Percentiles rank a stretch among this genome's conserved stretches.
Evolutionary conservation across 169 alveolate genomes (phyloP).

Genomic region (Plasmodium gaboni): DNA sequence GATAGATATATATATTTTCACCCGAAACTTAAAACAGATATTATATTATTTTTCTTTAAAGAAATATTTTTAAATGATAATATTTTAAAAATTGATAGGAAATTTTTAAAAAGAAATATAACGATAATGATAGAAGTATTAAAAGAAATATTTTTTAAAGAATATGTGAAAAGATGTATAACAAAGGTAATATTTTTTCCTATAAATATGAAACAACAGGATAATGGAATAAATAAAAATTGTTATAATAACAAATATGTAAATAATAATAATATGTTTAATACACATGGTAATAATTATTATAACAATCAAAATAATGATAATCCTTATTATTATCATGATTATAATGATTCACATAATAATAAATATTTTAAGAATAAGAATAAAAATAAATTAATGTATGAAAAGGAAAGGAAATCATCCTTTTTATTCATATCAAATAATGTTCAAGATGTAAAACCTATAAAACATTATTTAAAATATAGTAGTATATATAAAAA

Average conservation of each 20-base stretch:
- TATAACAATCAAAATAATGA: neutral
- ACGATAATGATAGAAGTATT: slow-evolving; percentile 25
- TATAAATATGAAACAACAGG: neutral
- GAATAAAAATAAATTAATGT: no score
- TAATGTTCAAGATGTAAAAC: slow-evolving; percentile 6
- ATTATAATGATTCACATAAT: no score
- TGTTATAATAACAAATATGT: neutral
- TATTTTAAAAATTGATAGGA: slow-evolving; percentile 9
- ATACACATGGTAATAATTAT: neutral
- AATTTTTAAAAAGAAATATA: slow-evolving; percentile 19
- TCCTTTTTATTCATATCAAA: neutral
- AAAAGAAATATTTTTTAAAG: slow-evolving; percentile 36
- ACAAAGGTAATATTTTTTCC: neutral
- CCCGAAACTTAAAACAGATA: slow-evolving; percentile 30
- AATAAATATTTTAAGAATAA: no score
- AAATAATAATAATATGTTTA: neutral
- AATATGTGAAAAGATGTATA: slow-evolving; percentile 23
- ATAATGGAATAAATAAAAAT: neutral
- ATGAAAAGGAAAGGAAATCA: no score
- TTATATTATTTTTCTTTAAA: slow-evolving; percentile 52
- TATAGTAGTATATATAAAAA: slow-evolving; percentile 52
- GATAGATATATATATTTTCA: slow-evolving; percentile 19
- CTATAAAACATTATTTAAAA: slow-evolving; percentile 45
- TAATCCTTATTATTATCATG: no score
- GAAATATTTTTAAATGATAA: slow-evolving; percentile 39